These are phyloP conservation scores for Salix caprea DNA, from an alignment of 345 rosid genomes.

Conservation along the genomic window DNA sequence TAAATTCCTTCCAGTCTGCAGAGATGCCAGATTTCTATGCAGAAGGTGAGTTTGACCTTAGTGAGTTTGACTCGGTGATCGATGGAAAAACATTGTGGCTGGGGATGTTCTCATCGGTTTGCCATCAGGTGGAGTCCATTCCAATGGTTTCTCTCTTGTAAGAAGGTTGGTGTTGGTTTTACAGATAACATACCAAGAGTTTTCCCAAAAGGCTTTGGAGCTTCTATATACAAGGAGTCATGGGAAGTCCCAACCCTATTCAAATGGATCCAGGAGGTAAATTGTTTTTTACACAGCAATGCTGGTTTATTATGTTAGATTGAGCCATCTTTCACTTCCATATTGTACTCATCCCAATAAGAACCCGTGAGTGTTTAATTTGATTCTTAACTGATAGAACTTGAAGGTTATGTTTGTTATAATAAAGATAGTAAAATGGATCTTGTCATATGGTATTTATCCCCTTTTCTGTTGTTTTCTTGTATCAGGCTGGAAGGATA, in stretches of 20 bases:
- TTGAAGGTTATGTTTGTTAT: neutral
- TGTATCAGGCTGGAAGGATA: constrained; percentile 59
- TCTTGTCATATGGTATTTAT: neutral
- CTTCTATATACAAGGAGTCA: constrained; percentile 51
- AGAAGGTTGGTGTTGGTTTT: too few relatives aligned
- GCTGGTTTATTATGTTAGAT: neutral
- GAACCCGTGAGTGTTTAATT: neutral
- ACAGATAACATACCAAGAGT: constrained; percentile 85
- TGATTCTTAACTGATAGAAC: neutral
- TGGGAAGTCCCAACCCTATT: constrained; percentile 72
- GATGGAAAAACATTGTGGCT: too few relatives aligned
- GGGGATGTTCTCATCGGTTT: too few relatives aligned
- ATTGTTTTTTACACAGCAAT: neutral
- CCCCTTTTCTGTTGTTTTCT: neutral
- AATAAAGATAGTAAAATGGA: neutral
- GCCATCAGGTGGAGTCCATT: too few relatives aligned
- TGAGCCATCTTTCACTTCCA: neutral
- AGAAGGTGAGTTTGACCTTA: too few relatives aligned
- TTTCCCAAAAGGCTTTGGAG: constrained; percentile 81
- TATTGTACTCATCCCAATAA: neutral
- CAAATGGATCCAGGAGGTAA: constrained; percentile 91
- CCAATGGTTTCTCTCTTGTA: too few relatives aligned
- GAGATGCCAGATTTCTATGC: too few relatives aligned
- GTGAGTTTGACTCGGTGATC: too few relatives aligned
- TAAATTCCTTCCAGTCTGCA: constrained; percentile 43